Conservation (phyloP, 2,329 filamentous ascomycete species). For the Pseudogymnoascus sp. region DNA sequence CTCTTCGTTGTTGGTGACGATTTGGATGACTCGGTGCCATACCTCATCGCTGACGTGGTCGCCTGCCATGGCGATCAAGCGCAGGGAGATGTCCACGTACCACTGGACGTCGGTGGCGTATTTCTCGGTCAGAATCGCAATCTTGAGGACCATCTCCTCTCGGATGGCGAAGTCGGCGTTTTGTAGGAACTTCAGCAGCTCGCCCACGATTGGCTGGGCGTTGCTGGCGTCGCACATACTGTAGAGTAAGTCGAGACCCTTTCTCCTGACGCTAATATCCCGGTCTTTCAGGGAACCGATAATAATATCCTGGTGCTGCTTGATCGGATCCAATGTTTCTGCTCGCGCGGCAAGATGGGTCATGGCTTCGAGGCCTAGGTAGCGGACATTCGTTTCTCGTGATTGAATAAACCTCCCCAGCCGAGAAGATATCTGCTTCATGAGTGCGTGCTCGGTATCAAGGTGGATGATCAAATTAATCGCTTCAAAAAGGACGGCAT, state of each 20-base stretch:
- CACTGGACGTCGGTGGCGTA: slow-evolving; percentile 98
- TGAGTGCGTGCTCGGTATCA: slow-evolving; percentile 85
- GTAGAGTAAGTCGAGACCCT: slow-evolving; percentile 91
- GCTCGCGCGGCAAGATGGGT: slow-evolving; percentile 90
- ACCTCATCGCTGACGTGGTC: slow-evolving; percentile 99
- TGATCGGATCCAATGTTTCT: slow-evolving; percentile 93
- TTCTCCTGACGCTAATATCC: slow-evolving; percentile 93
- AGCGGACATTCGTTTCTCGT: slow-evolving; percentile 92
- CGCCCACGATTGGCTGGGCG: slow-evolving; percentile 83
- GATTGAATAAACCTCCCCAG: slow-evolving; percentile 95
- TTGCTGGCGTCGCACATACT: slow-evolving; percentile 99
- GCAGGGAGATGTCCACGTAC: slow-evolving; percentile 96
- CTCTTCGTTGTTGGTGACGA: slow-evolving; percentile 98
- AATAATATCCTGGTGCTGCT: slow-evolving; percentile 95
- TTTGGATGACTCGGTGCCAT: slow-evolving; percentile 97
- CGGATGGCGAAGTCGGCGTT: slow-evolving; percentile 96
- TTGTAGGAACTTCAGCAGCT: slow-evolving; percentile 88
- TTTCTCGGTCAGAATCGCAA: slow-evolving; percentile 95
- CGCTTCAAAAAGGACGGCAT: slow-evolving; percentile 94
- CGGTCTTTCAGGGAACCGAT: slow-evolving; percentile 87
- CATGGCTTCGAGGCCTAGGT: slow-evolving; percentile 94
- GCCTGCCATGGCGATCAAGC: slow-evolving; percentile 90
- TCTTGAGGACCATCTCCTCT: slow-evolving; percentile 98
- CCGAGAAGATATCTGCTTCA: slow-evolving; percentile 89
- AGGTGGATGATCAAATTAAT: slow-evolving; percentile 98